Base-by-base conservation (phyloP, 352 stramenopile species). In the Pythium oligandrum region DNA sequence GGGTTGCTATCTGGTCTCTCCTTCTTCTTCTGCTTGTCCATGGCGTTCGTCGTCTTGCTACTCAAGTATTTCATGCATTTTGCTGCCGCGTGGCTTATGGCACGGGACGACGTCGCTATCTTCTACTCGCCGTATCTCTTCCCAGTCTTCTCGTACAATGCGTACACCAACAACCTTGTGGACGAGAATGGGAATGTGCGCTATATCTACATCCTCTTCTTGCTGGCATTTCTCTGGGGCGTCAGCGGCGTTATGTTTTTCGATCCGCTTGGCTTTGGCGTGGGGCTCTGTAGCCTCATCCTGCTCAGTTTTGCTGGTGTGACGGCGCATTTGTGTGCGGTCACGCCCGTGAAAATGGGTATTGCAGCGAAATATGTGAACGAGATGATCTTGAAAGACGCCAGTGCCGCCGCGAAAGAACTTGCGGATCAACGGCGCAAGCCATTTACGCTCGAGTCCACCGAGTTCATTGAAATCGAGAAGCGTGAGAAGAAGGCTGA, bases 81-180 rank as follows among this genome's bases (percentile, higher is more conserved):
- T 17, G 57, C 60, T n/a, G 74, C 73, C 36, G 73, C 66, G 12
- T 89, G 76, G 73, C 71, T 88, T 38, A 57, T 54, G 11, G 52
- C 42, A 7, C 73, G 86, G 40, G 78, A 80, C 26, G 85, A 88
- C 9, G 60, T 85, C 36, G 59, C 73, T 37, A 60, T 90, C 40
- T 96, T 90, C 57, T 92, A 88, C 53, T 90, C 86, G 37, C 86
- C 82, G 6, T 96, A 94, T 49, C 52, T 97, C 30, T 95, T 97
- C 40, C 90, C 90, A 7, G 73, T 94, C 4, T 97, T 94, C 58
- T 90, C 84, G 11, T 96, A 96, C 69, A 90, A 96, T 46, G 79
- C 90, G 2, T 86, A 83, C 59, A 94, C 77, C 7, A 94, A 96
- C 71, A 96, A 97, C 58, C 73, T 98, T 36, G 69, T 91, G 38